Evolutionary conservation across 1,284 basidiomycete genomes (phyloP).

Genomic region (Ustilago tritici): DNA sequence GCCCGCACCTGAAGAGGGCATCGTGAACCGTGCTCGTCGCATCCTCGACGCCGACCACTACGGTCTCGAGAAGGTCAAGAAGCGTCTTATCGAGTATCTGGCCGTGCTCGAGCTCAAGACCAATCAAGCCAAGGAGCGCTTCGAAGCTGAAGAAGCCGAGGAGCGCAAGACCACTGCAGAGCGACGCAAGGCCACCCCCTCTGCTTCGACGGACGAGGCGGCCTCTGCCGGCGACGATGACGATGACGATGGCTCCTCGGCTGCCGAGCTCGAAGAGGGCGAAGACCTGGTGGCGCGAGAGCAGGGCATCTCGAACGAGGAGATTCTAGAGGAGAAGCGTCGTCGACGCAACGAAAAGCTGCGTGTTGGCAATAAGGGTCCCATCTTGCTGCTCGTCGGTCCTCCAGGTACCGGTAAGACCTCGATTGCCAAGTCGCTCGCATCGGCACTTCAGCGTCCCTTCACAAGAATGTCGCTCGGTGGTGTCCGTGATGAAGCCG

Average conservation of each 20-base stretch:
- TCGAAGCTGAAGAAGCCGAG: constrained; percentile 51
- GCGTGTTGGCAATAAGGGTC: constrained; percentile 73
- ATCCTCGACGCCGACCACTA: constrained; percentile 72
- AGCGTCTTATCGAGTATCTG: constrained; percentile 71
- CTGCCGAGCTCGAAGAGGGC: constrained; percentile 20
- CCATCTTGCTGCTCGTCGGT: constrained; percentile 79
- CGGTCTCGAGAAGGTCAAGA: constrained; percentile 72
- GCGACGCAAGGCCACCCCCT: constrained; percentile 28
- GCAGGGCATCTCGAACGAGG: constrained; percentile 42
- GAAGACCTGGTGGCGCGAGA: constrained; percentile 35
- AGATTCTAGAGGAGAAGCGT: constrained; percentile 41
- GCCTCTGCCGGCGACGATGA: constrained; percentile 25
- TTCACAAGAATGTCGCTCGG: constrained; percentile 69
- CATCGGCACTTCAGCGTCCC: constrained; percentile 81
- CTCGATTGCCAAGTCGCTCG: constrained; percentile 68
- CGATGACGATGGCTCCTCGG: constrained; percentile 5
- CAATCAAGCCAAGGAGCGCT: constrained; percentile 61
- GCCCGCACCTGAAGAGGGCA: constrained; percentile 44
- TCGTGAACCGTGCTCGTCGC: constrained; percentile 62
- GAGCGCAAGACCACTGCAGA: constrained; percentile 41
- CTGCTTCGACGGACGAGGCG: constrained; percentile 34
- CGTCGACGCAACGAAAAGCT: constrained; percentile 52
- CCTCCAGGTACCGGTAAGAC: constrained; percentile 69
- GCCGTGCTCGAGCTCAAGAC: constrained; percentile 71
- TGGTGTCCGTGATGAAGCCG: constrained; percentile 71